Percentiles rank a stretch among this genome's conserved stretches.
phyloP scores from a whole-genome alignment of 441 rosid species.

The Aleurites moluccanus region DNA sequence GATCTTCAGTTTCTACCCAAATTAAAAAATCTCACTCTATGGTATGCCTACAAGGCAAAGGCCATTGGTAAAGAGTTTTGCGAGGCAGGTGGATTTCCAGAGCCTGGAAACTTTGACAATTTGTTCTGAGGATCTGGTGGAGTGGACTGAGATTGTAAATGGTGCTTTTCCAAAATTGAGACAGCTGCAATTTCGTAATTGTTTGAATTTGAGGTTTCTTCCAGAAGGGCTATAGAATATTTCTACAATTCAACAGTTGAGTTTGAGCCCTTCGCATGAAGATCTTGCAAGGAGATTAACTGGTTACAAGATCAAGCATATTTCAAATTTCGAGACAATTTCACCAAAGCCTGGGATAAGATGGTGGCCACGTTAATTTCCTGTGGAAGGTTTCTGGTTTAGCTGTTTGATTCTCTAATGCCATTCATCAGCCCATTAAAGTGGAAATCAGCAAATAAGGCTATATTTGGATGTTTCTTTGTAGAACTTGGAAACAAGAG shows the following conservation, averaged over 20 bases:
- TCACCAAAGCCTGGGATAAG: no score
- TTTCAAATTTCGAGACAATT: no score
- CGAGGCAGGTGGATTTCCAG: constrained; percentile 18
- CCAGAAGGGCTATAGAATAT: constrained; percentile 25
- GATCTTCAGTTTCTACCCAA: constrained; percentile 20
- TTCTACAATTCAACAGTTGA: constrained; percentile 7
- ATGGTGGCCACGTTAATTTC: no score
- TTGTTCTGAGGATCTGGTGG: neutral
- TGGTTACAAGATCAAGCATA: constrained; percentile 20
- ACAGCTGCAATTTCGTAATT: neutral
- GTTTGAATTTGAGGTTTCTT: constrained; percentile 10
- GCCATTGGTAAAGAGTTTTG: constrained; percentile 20
- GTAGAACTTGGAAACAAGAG: no score
- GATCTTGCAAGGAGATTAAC: constrained; percentile 20
- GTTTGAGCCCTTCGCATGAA: neutral
- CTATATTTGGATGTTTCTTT: no score
- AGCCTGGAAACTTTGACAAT: constrained; percentile 15
- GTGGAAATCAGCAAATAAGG: no score
- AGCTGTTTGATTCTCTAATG: no score
- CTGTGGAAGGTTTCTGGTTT: no score
- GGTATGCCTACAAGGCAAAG: constrained; percentile 14
- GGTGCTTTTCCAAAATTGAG: constrained; percentile 22
- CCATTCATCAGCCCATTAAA: no score
- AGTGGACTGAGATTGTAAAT: constrained; percentile 22
- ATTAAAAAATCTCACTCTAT: constrained; percentile 16